A percentile compares a stretch with the other conserved stretches of the same genome.
Conservation (phyloP, 768 basidiomycete species). For the Naganishia vaughanmartiniae region DNA sequence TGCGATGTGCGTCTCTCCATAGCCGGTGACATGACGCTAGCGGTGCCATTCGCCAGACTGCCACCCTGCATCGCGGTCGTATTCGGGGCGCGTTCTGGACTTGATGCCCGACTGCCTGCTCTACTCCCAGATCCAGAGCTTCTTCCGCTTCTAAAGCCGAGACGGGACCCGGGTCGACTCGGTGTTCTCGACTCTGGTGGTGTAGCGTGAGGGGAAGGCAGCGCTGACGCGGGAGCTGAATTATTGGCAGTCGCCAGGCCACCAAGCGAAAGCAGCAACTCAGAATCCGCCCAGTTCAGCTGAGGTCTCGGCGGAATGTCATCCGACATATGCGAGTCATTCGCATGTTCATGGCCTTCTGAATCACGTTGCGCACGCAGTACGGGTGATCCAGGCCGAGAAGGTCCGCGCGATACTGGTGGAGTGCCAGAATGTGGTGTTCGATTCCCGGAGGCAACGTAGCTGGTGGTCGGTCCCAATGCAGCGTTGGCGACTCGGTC, state of each 20-base stretch:
- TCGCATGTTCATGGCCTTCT: slow-evolving; percentile 12
- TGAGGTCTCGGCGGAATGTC: slow-evolving; percentile 47
- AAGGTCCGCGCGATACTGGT: slow-evolving; percentile 28
- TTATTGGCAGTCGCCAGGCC: slow-evolving; percentile 50
- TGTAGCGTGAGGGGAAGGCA: slow-evolving; percentile 43
- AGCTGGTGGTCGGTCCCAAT: slow-evolving; percentile 30
- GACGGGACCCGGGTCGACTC: slow-evolving; percentile 49
- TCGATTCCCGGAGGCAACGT: slow-evolving; percentile 27
- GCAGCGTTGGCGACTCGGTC: slow-evolving; percentile 64
- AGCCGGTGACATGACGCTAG: slow-evolving; percentile 53
- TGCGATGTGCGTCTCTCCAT: slow-evolving; percentile 38
- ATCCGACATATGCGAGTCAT: slow-evolving; percentile 26
- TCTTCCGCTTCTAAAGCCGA: slow-evolving; percentile 43
- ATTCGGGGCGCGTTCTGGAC: slow-evolving; percentile 58
- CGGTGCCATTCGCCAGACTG: slow-evolving; percentile 49
- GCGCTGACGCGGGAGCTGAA: slow-evolving; percentile 37
- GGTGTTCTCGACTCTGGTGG: slow-evolving; percentile 48
- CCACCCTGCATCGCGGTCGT: slow-evolving; percentile 9
- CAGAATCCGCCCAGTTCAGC: slow-evolving; percentile 71
- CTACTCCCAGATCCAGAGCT: slow-evolving; percentile 51
- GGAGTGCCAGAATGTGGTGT: slow-evolving; percentile 30
- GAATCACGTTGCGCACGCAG: slow-evolving; percentile 5
- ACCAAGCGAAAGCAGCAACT: slow-evolving; percentile 69
- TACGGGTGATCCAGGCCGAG: slow-evolving; percentile 36
- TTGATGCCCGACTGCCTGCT: slow-evolving; percentile 57